Evolutionary conservation across 768 basidiomycete genomes (phyloP).

Genomic region (Xerocomus spinulosus): DNA sequence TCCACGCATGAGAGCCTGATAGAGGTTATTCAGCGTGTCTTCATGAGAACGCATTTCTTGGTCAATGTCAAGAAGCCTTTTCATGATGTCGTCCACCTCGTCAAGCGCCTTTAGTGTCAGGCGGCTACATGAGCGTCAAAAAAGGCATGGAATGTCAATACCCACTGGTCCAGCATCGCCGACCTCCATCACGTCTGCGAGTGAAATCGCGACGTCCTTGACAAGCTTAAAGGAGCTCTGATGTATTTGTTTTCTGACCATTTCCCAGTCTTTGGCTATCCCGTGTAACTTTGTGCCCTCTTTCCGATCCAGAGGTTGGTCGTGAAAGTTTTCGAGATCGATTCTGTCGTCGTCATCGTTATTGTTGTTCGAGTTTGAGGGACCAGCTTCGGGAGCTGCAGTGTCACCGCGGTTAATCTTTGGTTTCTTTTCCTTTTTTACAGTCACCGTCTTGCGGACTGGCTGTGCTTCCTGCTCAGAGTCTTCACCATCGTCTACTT

Average conservation of each 20-base stretch:
- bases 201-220: constrained; percentile 48
- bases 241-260: constrained; percentile 47
- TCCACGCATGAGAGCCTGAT: constrained; percentile 51
- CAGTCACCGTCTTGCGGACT: constrained; percentile 25
- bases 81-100: constrained; percentile 65
- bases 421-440: constrained; percentile 32
- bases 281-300: constrained; percentile 53
- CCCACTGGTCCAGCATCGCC: constrained; percentile 50
- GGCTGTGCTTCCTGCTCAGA: constrained; percentile 41
- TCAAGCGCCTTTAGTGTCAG: constrained; percentile 42
- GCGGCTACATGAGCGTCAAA: neutral
- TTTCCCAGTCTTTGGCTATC: constrained; percentile 58
- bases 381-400: constrained; percentile 19
- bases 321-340: constrained; percentile 55
- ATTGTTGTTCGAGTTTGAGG: constrained; percentile 9
- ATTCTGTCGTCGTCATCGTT: constrained; percentile 46
- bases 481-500: constrained; percentile 33
- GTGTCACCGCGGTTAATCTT: constrained; percentile 23
- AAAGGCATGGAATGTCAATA: neutral
- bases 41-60: constrained; percentile 57
- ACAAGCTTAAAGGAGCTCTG: constrained; percentile 42
- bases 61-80: constrained; percentile 61
- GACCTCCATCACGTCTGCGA: constrained; percentile 60
- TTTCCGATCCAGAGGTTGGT: constrained; percentile 59
- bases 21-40: constrained; percentile 47